Evolutionary conservation across 306 rosid species (phyloP).

Genomic region (Urtica urens): DNA sequence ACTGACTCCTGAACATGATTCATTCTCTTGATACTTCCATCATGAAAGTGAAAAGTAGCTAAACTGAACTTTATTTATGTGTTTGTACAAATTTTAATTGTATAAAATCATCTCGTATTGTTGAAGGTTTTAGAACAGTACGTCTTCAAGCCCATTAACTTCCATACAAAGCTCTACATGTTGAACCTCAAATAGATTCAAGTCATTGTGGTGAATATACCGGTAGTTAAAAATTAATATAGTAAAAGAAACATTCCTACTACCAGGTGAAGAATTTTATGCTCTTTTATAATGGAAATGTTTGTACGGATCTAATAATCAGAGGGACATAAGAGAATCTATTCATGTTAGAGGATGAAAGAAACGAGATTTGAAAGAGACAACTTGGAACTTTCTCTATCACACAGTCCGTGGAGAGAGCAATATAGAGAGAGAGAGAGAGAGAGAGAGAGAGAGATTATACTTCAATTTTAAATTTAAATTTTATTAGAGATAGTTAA

Average conservation of each 20-base stretch:
- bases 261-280: background rate
- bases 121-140: too few species aligned
- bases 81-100: too few species aligned
- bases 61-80: too few species aligned
- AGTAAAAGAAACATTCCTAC: background rate
- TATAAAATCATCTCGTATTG: too few species aligned
- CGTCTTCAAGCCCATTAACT: too few species aligned
- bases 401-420: too few species aligned
- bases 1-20: background rate
- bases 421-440: slow-evolving; percentile 2
- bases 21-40: background rate
- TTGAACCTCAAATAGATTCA: too few species aligned
- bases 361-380: slow-evolving; percentile 18
- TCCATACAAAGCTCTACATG: too few species aligned
- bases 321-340: slow-evolving; percentile 20
- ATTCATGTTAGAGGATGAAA: slow-evolving; percentile 21
- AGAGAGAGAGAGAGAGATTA: background rate
- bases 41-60: too few species aligned
- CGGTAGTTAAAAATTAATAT: slow-evolving; percentile 3
- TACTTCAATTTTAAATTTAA: background rate
- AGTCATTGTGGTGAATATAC: too few species aligned
- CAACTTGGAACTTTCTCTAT: slow-evolving; percentile 35
- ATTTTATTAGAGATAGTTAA: background rate
- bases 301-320: slow-evolving; percentile 11
- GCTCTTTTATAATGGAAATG: slow-evolving; percentile 1